phyloP scores from a whole-genome alignment of 306 rosid species.

The Inga oerstediana region DNA sequence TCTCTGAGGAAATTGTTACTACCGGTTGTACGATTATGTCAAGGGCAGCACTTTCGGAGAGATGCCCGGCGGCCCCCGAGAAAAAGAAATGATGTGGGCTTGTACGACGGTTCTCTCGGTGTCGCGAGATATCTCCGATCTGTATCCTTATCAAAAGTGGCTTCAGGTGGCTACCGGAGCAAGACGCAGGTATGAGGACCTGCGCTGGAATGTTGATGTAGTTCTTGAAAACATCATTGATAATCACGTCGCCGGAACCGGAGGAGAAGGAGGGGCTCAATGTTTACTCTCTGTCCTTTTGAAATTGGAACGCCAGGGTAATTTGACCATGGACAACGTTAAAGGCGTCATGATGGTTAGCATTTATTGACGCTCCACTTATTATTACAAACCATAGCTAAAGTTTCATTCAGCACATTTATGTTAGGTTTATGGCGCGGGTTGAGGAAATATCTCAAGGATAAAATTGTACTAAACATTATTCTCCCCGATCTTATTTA shows the following conservation, averaged over 20 bases:
- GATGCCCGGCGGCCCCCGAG: neutral
- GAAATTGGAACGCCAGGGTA: neutral
- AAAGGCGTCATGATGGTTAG: constrained; percentile 16
- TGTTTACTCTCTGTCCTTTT: constrained; percentile 2
- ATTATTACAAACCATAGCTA: no score
- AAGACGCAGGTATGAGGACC: neutral
- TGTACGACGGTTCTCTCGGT: neutral
- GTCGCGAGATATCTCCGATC: neutral
- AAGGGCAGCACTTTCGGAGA: constrained; percentile 19
- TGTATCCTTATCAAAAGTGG: neutral
- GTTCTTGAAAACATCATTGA: neutral
- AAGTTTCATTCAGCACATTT: no score
- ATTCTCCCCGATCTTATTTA: no score
- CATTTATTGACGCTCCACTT: no score
- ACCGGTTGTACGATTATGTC: neutral
- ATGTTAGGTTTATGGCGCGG: no score
- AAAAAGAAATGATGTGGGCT: neutral
- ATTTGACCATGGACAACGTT: neutral
- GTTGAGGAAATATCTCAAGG: no score
- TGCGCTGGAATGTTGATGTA: neutral
- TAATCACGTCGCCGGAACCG: no score
- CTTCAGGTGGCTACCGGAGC: neutral
- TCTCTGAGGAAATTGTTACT: neutral
- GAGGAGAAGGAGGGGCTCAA: neutral
- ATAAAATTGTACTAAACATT: no score